Conservation (phyloP, 108 stramenopile species). For the Pelagomonas calceolata region DNA sequence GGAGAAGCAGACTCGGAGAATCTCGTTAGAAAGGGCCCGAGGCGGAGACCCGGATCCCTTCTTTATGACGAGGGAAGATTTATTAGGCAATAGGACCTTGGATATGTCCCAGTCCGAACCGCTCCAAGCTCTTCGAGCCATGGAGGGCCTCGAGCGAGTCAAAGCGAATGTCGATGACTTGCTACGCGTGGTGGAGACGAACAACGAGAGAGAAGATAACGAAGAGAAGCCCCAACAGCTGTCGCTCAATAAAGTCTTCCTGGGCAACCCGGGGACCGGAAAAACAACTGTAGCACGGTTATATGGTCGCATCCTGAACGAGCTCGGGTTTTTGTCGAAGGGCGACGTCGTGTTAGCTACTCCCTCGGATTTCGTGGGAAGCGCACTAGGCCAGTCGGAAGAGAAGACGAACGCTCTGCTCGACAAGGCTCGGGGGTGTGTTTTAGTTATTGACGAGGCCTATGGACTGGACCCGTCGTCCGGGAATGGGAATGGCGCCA, state of each 20-base stretch:
- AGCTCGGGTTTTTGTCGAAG: conserved; percentile 54
- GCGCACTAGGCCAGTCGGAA: conserved; percentile 39
- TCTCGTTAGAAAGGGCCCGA: neutral
- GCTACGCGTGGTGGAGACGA: conserved; percentile 19
- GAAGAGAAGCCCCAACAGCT: conserved; percentile 20
- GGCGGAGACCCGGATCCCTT: too few relatives aligned
- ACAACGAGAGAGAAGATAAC: conserved; percentile 23
- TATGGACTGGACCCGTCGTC: conserved; percentile 32
- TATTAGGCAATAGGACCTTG: conserved; percentile 32
- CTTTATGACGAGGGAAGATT: conserved; percentile 50
- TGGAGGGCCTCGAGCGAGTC: conserved; percentile 26
- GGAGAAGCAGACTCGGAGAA: neutral
- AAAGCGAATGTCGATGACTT: conserved; percentile 20
- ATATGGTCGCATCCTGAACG: conserved; percentile 47
- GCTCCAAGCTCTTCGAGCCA: conserved; percentile 10
- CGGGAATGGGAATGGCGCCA: neutral
- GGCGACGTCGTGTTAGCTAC: conserved; percentile 53
- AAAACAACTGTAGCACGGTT: conserved; percentile 58
- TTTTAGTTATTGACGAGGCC: conserved; percentile 65
- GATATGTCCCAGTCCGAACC: conserved; percentile 4
- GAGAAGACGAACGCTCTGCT: conserved; percentile 32
- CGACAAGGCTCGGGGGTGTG: conserved; percentile 43
- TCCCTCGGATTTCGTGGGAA: conserved; percentile 52
- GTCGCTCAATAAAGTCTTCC: conserved; percentile 50
- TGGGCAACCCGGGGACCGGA: conserved; percentile 65